These are phyloP conservation scores for Suillus brevipes DNA, from an alignment of 768 basidiomycete species.

Conservation along the genomic window DNA sequence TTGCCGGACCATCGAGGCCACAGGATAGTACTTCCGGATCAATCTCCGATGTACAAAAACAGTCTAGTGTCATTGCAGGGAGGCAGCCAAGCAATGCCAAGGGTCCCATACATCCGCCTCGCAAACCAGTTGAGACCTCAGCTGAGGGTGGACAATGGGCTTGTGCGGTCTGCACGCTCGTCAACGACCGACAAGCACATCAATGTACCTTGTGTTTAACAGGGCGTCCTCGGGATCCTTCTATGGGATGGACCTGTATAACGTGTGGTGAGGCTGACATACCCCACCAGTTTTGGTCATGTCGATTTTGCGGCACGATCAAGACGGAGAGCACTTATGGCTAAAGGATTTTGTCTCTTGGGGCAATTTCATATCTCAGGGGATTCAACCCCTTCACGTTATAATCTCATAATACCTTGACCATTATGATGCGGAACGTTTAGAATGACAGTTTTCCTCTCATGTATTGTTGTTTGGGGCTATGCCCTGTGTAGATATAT, in stretches of 20 bases:
- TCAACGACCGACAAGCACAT: slow-evolving; percentile 49
- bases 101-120: background rate
- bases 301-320: slow-evolving; percentile 67
- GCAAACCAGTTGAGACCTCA: background rate
- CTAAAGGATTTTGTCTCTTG: background rate
- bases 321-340: slow-evolving; percentile 40
- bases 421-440: too few relatives aligned
- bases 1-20: slow-evolving; percentile 29
- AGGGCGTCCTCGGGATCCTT: slow-evolving; percentile 36
- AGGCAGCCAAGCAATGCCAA: slow-evolving; percentile 11
- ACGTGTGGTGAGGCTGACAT: slow-evolving; percentile 64
- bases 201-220: slow-evolving; percentile 64
- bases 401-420: background rate
- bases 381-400: background rate
- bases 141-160: slow-evolving; percentile 41
- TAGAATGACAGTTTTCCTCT: background rate
- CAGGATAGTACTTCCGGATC: background rate
- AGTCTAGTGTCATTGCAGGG: background rate
- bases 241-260: slow-evolving; percentile 61
- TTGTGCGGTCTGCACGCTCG: slow-evolving; percentile 63
- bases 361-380: background rate
- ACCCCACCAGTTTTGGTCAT: slow-evolving; percentile 71
- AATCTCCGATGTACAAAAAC: background rate
- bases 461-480: background rate
- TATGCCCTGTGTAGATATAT: background rate